Conservation (phyloP, 2,329 filamentous ascomycete genomes). For the Lecanicillium sp. region DNA sequence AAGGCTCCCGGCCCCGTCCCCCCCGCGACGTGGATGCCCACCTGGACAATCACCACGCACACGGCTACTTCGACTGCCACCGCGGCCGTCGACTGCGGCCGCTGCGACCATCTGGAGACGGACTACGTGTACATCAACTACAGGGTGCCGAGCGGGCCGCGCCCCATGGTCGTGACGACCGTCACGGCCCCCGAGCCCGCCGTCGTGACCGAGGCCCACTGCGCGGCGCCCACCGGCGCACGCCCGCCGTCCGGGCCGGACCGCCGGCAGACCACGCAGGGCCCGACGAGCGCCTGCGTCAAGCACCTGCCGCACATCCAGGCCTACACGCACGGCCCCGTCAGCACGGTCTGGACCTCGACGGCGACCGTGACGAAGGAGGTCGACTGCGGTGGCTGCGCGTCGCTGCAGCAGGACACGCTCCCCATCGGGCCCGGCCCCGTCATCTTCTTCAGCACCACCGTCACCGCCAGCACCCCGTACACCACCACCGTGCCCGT, state of each 20-base stretch:
- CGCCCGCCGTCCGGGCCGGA: not conserved
- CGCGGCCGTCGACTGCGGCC: not conserved
- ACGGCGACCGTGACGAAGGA: constrained; percentile 20
- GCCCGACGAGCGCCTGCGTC: constrained; percentile 15
- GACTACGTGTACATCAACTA: not conserved
- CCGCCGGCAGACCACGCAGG: not conserved
- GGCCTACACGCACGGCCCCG: constrained; percentile 18
- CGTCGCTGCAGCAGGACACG: constrained; percentile 2
- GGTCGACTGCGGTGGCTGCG: constrained; percentile 25
- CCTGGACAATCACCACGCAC: constrained; percentile 4
- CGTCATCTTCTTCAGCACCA: constrained; percentile 19
- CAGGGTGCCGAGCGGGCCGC: not conserved
- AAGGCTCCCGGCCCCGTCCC: not conserved
- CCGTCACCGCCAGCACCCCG: constrained; percentile 17
- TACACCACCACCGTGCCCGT: constrained; percentile 13
- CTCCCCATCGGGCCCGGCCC: constrained; percentile 17
- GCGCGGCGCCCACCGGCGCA: not conserved
- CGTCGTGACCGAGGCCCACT: not conserved
- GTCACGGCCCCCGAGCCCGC: not conserved
- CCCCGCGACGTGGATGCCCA: constrained; percentile 3
- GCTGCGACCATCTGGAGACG: not conserved
- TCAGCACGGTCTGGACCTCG: constrained; percentile 21
- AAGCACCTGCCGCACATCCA: constrained; percentile 8
- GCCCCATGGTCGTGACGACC: not conserved
- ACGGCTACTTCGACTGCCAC: not conserved